phyloP scores from a whole-genome alignment of 768 basidiomycete species.

The Cyclocybe cylindracea region DNA sequence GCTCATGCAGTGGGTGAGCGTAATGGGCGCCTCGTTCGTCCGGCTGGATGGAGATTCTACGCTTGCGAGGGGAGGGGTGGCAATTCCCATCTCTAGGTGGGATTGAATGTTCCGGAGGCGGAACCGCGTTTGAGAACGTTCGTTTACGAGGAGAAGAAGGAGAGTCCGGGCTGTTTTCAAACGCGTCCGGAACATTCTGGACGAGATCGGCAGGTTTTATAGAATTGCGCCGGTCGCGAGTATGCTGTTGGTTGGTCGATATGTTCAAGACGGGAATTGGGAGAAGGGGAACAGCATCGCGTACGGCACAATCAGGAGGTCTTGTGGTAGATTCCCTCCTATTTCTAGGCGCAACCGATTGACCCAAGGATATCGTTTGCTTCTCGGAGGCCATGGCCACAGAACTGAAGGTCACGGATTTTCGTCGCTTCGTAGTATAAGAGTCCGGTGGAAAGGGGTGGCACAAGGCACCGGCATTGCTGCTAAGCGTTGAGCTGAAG shows the following conservation, averaged over 20 bases:
- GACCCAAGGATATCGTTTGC: neutral
- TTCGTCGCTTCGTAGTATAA: neutral
- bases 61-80: neutral
- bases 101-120: neutral
- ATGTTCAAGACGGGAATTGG: too few relatives aligned
- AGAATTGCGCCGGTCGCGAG: too few relatives aligned
- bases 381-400: neutral
- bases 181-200: too few relatives aligned
- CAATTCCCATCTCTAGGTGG: neutral
- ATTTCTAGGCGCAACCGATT: neutral
- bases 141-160: neutral
- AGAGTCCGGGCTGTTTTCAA: neutral
- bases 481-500: neutral
- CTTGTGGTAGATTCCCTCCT: too few relatives aligned
- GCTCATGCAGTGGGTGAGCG: too few relatives aligned
- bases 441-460: neutral
- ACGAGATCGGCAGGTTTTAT: too few relatives aligned
- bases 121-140: neutral
- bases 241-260: too few relatives aligned
- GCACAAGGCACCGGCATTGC: neutral
- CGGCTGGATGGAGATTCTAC: neutral
- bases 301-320: too few relatives aligned
- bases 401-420: slow-evolving; percentile 6
- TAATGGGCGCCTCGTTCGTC: too few relatives aligned
- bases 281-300: too few relatives aligned